Evolutionary conservation across 768 basidiomycete species (phyloP).

Genomic region (Kondoa subrosea): DNA sequence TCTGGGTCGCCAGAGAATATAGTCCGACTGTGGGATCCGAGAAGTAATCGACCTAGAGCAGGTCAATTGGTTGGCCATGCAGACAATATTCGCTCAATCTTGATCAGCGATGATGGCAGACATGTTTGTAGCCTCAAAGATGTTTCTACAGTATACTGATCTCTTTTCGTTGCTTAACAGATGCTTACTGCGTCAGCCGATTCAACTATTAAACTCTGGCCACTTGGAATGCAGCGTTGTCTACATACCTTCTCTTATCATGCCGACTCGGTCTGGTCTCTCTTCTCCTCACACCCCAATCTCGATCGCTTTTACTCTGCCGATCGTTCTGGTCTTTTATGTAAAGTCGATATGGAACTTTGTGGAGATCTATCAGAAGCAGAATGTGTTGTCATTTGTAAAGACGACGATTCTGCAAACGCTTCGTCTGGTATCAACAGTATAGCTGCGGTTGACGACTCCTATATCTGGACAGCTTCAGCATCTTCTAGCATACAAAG

Average conservation of each 20-base stretch:
- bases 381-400: conserved; percentile 66
- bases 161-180: neutral
- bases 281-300: conserved; percentile 70
- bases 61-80: conserved; percentile 87
- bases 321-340: conserved; percentile 74
- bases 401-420: conserved; percentile 33
- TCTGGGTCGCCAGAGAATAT: conserved; percentile 85
- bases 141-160: conserved; percentile 73
- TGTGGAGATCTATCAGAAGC: conserved; percentile 68
- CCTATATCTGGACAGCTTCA: conserved; percentile 75
- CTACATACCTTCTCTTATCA: conserved; percentile 94
- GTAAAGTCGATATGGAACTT: conserved; percentile 75
- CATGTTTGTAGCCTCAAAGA: conserved; percentile 41
- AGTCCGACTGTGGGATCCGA: conserved; percentile 81
- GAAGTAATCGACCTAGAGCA: conserved; percentile 55
- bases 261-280: conserved; percentile 73
- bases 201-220: conserved; percentile 87
- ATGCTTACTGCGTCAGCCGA: conserved; percentile 22
- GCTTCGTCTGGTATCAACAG: conserved; percentile 50
- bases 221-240: conserved; percentile 64
- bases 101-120: conserved; percentile 85
- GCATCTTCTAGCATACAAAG: conserved; percentile 63
- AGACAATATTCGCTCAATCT: conserved; percentile 80
- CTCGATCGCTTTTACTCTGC: conserved; percentile 86
- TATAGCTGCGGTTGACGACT: conserved; percentile 65